Base-by-base conservation (phyloP, 75 land plant species). In the Picea sitchensis region DNA sequence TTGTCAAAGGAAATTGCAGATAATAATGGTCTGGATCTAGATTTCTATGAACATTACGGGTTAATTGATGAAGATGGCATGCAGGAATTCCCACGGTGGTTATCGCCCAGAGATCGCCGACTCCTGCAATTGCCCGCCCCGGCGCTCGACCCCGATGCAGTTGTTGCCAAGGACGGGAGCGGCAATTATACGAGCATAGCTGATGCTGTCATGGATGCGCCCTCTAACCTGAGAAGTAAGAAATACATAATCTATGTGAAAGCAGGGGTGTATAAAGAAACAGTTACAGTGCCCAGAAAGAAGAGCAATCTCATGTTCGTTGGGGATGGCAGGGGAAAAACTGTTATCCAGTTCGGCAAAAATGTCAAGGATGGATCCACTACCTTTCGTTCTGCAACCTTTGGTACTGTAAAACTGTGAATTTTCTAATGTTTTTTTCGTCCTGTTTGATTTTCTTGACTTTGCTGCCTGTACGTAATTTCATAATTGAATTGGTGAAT, bases 341-440 rank as follows among this genome's bases (percentile, higher is more conserved):
- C 26, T 26, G 26, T 26, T 26, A 26, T 85, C 69, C 76, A 78
- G 0, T 79, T 75, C 0, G 58, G 32, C 23, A 21, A 65, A 21
- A 85, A 65, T 17, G 63, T 34, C 26, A 11, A 20, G 36, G 84
- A n/a, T n/a, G 87, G 87, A 47, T 65, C 61, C 58, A 82, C 87
- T 57, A 85, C 87, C 0, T 85, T 73, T 65, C 58, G 59, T 60
- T 85, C 87, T n/a, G 87, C 85, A 23, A 85, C 87, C 17, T 61
- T 85, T 3, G 72, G 87, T 85, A 79, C 26, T 26, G 26, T 26
- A 26, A 26, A 26, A 26, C 26, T 26, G 26, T 26, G 26, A 26
- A 26, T 26, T 26, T 26, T 26, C 26, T 26, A 26, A 26, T 26
- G 26, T 26, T 26, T 26, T 26, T 26, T 26, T 26, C 26, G 26